Percentiles rank a stretch among this genome's conserved stretches.
Evolutionary conservation across 345 rosid species (phyloP).

Genomic region (Pistacia vera): DNA sequence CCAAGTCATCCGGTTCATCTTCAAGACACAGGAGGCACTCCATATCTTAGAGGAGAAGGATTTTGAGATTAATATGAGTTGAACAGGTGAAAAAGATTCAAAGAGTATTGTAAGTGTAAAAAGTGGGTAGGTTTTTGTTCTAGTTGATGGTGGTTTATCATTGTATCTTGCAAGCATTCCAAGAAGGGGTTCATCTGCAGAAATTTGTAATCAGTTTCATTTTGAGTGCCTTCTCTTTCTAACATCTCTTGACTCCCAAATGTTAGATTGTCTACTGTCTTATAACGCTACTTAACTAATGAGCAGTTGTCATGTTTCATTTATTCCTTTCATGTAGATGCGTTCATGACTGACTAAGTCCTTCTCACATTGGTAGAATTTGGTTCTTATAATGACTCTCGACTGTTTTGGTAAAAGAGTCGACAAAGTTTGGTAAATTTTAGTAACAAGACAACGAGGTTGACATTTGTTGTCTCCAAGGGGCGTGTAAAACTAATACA

Average conservation of each 20-base stretch:
- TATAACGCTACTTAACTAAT: not conserved
- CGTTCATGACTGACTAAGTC: not conserved
- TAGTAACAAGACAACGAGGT: no score
- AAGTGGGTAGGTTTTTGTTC: constrained; percentile 27
- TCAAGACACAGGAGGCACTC: constrained; percentile 77
- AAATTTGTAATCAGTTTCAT: constrained; percentile 5
- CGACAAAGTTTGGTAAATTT: no score
- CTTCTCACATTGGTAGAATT: not conserved
- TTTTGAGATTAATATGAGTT: constrained; percentile 2
- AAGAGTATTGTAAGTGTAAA: constrained; percentile 26
- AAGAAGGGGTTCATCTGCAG: constrained; percentile 8
- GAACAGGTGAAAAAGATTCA: constrained; percentile 12
- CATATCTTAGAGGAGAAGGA: constrained; percentile 47
- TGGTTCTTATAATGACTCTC: not conserved
- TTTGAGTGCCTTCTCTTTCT: not conserved
- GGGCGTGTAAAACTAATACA: no score
- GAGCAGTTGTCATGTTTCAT: not conserved
- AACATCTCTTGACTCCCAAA: constrained; percentile 4
- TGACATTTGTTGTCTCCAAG: no score
- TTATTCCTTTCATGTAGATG: not conserved
- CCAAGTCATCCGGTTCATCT: constrained; percentile 70
- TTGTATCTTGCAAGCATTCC: not conserved
- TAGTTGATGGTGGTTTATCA: constrained; percentile 13
- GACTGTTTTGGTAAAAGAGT: no score
- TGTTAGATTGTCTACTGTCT: constrained; percentile 3